Evolutionary conservation across 2,329 filamentous ascomycete genomes (phyloP), one percentile per base, ranked within the genome.

Genomic region (Nemania serpens): DNA sequence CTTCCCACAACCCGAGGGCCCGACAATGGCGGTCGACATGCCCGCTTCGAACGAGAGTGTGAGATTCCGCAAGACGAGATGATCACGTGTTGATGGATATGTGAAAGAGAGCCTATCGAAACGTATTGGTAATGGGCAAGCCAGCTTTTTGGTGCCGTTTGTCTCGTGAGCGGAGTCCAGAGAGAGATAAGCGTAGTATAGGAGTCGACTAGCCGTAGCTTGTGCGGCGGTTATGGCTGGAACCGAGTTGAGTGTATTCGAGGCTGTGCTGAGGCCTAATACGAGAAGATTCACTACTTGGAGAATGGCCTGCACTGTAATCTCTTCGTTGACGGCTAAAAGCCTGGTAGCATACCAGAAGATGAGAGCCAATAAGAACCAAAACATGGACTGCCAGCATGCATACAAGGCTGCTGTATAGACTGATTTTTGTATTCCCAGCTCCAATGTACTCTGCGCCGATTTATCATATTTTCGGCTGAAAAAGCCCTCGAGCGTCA

Each of bases 1-100:
- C 76, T 99, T 98, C 1, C 95, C 94, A n/a, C 89, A 91, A 0
- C 95, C 94, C 0, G 93, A 97, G 0, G 84, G 78, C 1, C 94
- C 93, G 2, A 96, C 92, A 18, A 98, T 86, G 2, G 91, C 92
- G 0, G 88, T 88, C 66, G 86, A 90, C 3, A 84, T 86, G 20
- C 88, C 87, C 0, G 82, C 74, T 1, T 79, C 72, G 53, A 97
- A 84, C 0, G 75, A 78, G 7, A 97, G 77, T n/a, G 81, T 86
- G n/a, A 96, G 73, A 20, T 84, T 78, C 10, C 80, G 79, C 1
- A 97, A 78, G 0, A 91, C 84, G 0, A 73, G 70, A 0, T 78
- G 77, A 1, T 54, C 51, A 78, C 73, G 0, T 81, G 80, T 0
- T 2, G 81, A 79, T 0, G 90, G 88, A 69, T 97, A 97, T 0